Base-by-base conservation (phyloP, 208 protist species). In the Trypanosoma caninum region DNA sequence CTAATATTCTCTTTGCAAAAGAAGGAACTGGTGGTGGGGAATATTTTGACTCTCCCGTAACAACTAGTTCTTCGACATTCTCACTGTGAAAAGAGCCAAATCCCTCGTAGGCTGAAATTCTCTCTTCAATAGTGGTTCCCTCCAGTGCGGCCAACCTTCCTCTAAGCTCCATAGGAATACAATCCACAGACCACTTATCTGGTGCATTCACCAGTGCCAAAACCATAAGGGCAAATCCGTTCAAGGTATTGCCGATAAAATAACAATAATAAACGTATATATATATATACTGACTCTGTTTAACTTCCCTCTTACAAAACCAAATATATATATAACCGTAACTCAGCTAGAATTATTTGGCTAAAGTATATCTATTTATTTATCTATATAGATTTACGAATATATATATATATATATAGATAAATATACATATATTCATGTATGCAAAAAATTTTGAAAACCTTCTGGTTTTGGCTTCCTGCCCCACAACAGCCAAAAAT, bases 71-170 rank as follows among this genome's bases (percentile, higher is more conserved):
- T 54, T 97, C 87, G 13, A 96, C 87, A 58, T 96, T 95, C 31
- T 91, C 84, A 2, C 86, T 92, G 72, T 96, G 92, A 35, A 97
- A 97, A 2, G 88, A 95, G 25, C 89, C 92, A 62, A 97, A 97
- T 9, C 89, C 92, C 44, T 91, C 82, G 58, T 93, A 96, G 25
- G 57, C 46, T 13, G 71, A 76, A n/a, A 84, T 72, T 25, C 53
- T 61, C 11, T 62, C 45, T 2, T 38, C 51, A 3, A 83, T 60
- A 18, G 59, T 59, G 16, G 46, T 42, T 23, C 59, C 51, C 31
- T 78, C 62, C 11, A 65, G 46, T 8, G n/a, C 38, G 31, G 18
- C 14, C 28, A 94, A 65, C 40, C 47, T 47, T 8, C 60, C 56
- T 34, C 59, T 44, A 18, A 87, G 54, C 22, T 60, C 45, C 13